These are phyloP conservation scores for Daldinia caldariorum DNA, from an alignment of 495 filamentous ascomycete genomes.

Conservation along the genomic window DNA sequence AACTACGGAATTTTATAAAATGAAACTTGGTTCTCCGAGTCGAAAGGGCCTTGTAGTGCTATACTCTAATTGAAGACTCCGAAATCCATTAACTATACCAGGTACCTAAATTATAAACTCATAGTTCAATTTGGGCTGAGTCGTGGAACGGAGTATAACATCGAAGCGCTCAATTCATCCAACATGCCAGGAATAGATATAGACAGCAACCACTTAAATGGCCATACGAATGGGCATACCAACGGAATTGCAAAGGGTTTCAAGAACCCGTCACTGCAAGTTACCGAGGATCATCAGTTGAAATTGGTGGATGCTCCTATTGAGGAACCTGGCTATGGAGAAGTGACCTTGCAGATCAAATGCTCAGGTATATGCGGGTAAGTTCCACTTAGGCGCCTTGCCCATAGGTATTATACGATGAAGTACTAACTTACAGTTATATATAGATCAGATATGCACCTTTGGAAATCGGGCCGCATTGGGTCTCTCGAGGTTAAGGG, in stretches of 20 bases:
- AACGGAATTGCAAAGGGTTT: slow-evolving; percentile 34
- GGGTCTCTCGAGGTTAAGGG: slow-evolving; percentile 57
- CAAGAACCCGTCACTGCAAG: slow-evolving; percentile 64
- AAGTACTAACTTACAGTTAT: too few species aligned
- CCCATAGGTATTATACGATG: too few species aligned
- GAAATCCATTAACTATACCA: slow-evolving; percentile 4
- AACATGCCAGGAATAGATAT: slow-evolving; percentile 28
- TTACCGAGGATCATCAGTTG: slow-evolving; percentile 64
- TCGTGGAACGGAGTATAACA: slow-evolving; percentile 12
- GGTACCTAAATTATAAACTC: slow-evolving; percentile 1
- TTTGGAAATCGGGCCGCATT: slow-evolving; percentile 60
- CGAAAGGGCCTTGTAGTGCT: not conserved
- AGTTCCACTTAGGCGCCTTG: slow-evolving; percentile 7
- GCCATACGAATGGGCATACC: slow-evolving; percentile 28
- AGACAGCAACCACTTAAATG: slow-evolving; percentile 9
- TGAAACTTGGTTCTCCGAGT: slow-evolving; percentile 10
- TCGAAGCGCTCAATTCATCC: slow-evolving; percentile 12
- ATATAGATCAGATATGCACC: slow-evolving; percentile 51
- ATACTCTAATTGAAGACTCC: slow-evolving; percentile 10
- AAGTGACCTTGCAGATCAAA: slow-evolving; percentile 63
- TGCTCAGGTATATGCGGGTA: slow-evolving; percentile 62
- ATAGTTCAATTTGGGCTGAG: slow-evolving; percentile 1
- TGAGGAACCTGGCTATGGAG: slow-evolving; percentile 55
- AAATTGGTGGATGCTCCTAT: slow-evolving; percentile 63
- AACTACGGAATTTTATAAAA: slow-evolving; percentile 26